Evolutionary conservation across 805 yeast species (phyloP).

Genomic region (Zygoascus flipseniorum): DNA sequence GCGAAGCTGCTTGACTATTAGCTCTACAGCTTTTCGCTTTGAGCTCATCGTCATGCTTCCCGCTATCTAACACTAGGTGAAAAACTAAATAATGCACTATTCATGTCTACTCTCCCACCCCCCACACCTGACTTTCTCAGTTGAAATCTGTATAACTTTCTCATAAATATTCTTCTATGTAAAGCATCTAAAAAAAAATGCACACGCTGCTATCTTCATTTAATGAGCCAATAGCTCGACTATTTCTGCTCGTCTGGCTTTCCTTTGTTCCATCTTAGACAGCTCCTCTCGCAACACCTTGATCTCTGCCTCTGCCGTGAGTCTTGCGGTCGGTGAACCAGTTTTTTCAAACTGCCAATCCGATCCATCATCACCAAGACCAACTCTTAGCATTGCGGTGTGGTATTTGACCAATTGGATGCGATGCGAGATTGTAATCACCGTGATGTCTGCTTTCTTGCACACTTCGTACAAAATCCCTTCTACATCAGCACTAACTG

Average conservation of each 20-base stretch:
- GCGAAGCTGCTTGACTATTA: neutral
- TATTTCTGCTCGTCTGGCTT: conserved; percentile 50
- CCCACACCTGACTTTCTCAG: too few relatives aligned
- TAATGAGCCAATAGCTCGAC: conserved; percentile 29
- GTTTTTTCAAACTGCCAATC: conserved; percentile 56
- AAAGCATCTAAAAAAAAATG: too few relatives aligned
- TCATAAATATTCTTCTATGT: too few relatives aligned
- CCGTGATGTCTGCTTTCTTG: conserved; percentile 60
- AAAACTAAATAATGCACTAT: too few relatives aligned
- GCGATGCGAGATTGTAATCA: conserved; percentile 76
- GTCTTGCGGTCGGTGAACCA: conserved; percentile 57
- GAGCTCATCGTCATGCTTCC: neutral
- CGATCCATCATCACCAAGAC: conserved; percentile 38
- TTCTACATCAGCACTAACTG: conserved; percentile 83
- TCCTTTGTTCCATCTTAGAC: conserved; percentile 49
- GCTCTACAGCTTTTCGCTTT: neutral
- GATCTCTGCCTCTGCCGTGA: conserved; percentile 69
- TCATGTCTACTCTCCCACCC: too few relatives aligned
- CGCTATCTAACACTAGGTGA: too few relatives aligned
- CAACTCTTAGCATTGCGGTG: conserved; percentile 62
- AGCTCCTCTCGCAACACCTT: conserved; percentile 54
- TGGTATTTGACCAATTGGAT: conserved; percentile 81
- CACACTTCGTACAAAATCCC: conserved; percentile 74
- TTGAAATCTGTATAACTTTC: too few relatives aligned
- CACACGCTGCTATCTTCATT: neutral